Evolutionary conservation across 2,329 filamentous ascomycete species (phyloP), one percentile per base, ranked within the genome.

Genomic region (Aciculosporium take): DNA sequence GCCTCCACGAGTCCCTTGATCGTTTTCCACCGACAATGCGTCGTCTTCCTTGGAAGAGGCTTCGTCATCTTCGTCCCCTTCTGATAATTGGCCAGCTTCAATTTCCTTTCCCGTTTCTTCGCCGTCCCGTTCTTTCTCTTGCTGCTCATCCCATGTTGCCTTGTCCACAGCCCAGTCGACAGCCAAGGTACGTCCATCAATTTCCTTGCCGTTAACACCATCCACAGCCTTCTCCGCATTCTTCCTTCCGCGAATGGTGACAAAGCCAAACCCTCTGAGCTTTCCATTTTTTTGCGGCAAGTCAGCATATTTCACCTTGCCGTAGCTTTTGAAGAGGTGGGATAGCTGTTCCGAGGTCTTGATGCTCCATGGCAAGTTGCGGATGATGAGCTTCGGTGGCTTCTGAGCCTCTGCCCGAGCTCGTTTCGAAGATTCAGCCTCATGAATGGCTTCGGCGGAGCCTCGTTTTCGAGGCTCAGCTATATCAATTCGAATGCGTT

Each of bases 101-200:
- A n/a, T n/a, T n/a, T n/a, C n/a, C n/a, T n/a, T n/a, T n/a, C n/a
- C n/a, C n/a, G n/a, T n/a, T n/a, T 65, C 59, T 6, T 57, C 59
- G 29, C 58, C 62, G 15, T 60, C 58, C 12, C 59, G 60, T 12
- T 62, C 53, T 5, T 64, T 59, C 2, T 56, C 52, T 24, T 77
- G 70, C 48, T 78, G 68, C 46, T 77, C 71, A 47, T 88, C 74
- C 86, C 86, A 98, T 6, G 81, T 78, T 32, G 80, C 72, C 65
- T 93, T 94, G 46, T 95, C 86, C 3, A 96, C 87, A 25, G 93
- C 89, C 85, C 86, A 98, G 63, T 98, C 91, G 6, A 98, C 91
- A 23, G 89, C 91, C 46, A 98, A 62, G 7, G 80, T 82, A 53
- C 91, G 75, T 2, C 88, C 91, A 57, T 94, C 88, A 17, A 98